These are phyloP conservation scores for Porcisia hertigi DNA, from an alignment of 208 protist species.

Conservation along the genomic window DNA sequence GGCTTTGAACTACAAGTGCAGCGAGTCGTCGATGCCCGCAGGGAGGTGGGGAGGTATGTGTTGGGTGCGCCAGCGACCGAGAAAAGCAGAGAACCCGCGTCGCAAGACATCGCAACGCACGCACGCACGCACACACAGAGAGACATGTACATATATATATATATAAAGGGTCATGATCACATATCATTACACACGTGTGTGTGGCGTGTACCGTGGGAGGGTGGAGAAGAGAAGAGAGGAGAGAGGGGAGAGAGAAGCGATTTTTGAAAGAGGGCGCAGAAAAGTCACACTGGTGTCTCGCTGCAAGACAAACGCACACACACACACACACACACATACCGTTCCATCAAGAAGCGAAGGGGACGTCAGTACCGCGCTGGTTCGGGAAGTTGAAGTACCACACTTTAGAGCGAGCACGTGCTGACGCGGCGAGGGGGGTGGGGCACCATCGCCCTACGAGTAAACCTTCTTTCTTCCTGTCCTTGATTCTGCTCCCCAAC, in stretches of 20 bases:
- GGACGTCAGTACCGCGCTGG: not conserved
- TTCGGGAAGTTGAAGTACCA: not conserved
- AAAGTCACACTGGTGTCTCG: too few relatives aligned
- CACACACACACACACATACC: slow-evolving; percentile 13
- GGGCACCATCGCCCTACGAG: not conserved
- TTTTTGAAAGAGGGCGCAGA: not conserved
- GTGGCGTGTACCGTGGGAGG: not conserved
- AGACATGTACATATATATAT: too few relatives aligned
- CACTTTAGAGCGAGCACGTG: not conserved
- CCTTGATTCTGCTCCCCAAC: not conserved
- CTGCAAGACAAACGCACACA: not conserved
- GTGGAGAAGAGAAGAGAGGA: not conserved
- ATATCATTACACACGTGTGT: not conserved
- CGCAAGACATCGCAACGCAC: too few relatives aligned
- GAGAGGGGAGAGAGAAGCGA: slow-evolving; percentile 7
- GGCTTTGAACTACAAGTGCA: not conserved
- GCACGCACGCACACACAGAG: too few relatives aligned
- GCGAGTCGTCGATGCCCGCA: not conserved
- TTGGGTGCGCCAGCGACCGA: too few relatives aligned
- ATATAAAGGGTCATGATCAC: too few relatives aligned
- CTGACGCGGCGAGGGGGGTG: not conserved
- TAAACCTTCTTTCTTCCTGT: not conserved
- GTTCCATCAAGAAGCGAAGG: not conserved
- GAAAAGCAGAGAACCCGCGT: too few relatives aligned
- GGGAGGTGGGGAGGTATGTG: not conserved